phyloP scores from a whole-genome alignment of 2,329 filamentous ascomycete genomes.

The Cytospora leucostoma region DNA sequence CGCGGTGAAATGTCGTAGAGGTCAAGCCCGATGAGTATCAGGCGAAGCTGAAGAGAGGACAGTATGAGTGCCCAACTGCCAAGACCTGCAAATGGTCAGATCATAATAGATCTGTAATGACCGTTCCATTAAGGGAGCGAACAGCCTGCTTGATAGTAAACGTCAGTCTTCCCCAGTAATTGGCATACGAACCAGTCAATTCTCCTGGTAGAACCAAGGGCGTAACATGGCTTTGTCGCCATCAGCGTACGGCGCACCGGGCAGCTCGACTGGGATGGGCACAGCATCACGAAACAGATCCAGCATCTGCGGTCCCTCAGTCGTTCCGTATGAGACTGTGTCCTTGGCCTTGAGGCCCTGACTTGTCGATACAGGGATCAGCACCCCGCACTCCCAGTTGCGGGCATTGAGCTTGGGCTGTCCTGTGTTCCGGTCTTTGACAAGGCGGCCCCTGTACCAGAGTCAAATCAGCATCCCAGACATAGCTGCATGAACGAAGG shows the following conservation, averaged over 20 bases:
- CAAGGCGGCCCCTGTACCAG: constrained; percentile 60
- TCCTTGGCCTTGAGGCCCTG: constrained; percentile 7
- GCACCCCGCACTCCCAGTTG: constrained; percentile 95
- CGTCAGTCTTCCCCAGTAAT: background rate
- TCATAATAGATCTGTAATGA: background rate
- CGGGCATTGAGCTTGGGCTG: constrained; percentile 76
- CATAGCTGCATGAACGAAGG: constrained; percentile 16
- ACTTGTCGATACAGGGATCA: constrained; percentile 59
- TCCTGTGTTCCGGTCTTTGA: constrained; percentile 67
- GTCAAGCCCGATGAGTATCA: background rate
- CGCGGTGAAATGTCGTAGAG: background rate
- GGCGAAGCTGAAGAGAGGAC: background rate
- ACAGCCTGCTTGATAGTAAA: background rate
- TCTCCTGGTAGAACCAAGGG: constrained; percentile 45
- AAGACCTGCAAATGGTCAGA: background rate
- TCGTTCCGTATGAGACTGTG: constrained; percentile 4
- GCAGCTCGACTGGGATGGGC: constrained; percentile 65
- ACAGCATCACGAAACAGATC: constrained; percentile 56
- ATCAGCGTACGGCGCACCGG: constrained; percentile 51
- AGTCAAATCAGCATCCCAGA: constrained; percentile 14
- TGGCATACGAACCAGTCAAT: background rate
- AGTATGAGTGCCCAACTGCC: background rate
- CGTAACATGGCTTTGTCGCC: constrained; percentile 34
- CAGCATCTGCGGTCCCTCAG: constrained; percentile 33
- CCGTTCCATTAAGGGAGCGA: background rate